These are phyloP conservation scores for Nakataea oryzae DNA, from an alignment of 2,329 filamentous ascomycete species.

Conservation along the genomic window DNA sequence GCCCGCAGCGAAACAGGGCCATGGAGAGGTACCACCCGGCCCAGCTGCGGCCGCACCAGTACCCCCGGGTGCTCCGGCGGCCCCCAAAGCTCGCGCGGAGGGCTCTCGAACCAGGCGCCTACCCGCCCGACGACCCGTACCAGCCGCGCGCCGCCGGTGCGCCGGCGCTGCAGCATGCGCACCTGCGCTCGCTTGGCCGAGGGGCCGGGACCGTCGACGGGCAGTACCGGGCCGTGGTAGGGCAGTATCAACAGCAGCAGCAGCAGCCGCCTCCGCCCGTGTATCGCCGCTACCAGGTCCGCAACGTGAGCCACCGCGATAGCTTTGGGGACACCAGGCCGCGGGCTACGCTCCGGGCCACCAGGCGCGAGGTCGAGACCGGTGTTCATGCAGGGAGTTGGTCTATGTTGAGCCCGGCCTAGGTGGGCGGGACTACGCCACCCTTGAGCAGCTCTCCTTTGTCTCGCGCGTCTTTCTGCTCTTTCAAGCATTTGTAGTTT, in stretches of 20 bases:
- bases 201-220: background rate
- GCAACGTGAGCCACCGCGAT: background rate
- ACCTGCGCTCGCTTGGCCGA: background rate
- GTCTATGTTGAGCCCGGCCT: background rate
- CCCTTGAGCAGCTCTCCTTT: no score
- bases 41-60: background rate
- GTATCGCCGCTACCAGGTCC: background rate
- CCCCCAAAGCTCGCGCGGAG: background rate
- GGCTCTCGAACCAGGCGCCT: background rate
- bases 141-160: no score
- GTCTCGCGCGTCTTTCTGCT: background rate
- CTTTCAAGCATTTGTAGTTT: background rate
- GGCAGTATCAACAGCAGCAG: no score
- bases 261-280: background rate
- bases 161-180: no score
- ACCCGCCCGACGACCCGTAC: background rate
- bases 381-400: slow-evolving; percentile 2
- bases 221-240: background rate
- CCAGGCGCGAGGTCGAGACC: background rate
- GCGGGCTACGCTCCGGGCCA: slow-evolving; percentile 1
- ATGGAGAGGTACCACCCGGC: background rate
- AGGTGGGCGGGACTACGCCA: background rate
- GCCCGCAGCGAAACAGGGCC: background rate
- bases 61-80: background rate
- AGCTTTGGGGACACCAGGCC: background rate